Base-by-base conservation (phyloP, 768 basidiomycete species). In the Suillus paluster region DNA sequence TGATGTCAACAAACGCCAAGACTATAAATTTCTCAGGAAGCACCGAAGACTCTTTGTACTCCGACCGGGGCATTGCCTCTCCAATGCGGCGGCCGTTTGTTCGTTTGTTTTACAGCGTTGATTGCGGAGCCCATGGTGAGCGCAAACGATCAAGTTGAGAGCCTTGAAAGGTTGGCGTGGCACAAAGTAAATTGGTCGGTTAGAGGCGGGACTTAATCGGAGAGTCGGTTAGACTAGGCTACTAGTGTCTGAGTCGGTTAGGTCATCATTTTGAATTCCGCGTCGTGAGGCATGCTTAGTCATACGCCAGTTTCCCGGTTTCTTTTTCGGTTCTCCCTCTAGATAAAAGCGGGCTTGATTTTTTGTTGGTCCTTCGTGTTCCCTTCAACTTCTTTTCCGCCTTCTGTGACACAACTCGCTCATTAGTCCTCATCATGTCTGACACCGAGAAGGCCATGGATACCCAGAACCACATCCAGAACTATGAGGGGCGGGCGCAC, bases 381-480 rank as follows among this genome's bases (percentile, higher is more conserved):
- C 45, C 38, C 45, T 12, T 23, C 53, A 55, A 39, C 15, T 19
- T 19, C 17, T 21, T 6, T 55, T 17, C 41, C 7, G 41, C 19
- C 54, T 12, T 55, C 17, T 55, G 12, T 27, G n/a, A n/a, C n/a
- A n/a, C 4, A 17, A 3, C 7, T 5, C 53, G 17, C 54, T 55
- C 54, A 55, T 55, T 55, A 5, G 9, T 38, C 23, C 15, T 19
- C 57, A 62, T 52, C 63, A 78, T 79, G 77, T 68, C 77, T n/a
- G 77, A 78, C 69, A 56, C 65, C 57, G 77, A 79, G 70, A 78
- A 78, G 66, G n/a, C n/a, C n/a, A n/a, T n/a, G n/a, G 73, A 53
- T 8, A 64, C 50, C 17, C 55, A 55, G 58, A 66, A 57, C 63
- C 66, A 75, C 27, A n/a, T 63, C 41, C 64, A 65, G 34, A 62